Evolutionary conservation across 176 grass and related monocot species (phyloP), one percentile per base, ranked within the genome.

Genomic region (Elymus sibiricus): DNA sequence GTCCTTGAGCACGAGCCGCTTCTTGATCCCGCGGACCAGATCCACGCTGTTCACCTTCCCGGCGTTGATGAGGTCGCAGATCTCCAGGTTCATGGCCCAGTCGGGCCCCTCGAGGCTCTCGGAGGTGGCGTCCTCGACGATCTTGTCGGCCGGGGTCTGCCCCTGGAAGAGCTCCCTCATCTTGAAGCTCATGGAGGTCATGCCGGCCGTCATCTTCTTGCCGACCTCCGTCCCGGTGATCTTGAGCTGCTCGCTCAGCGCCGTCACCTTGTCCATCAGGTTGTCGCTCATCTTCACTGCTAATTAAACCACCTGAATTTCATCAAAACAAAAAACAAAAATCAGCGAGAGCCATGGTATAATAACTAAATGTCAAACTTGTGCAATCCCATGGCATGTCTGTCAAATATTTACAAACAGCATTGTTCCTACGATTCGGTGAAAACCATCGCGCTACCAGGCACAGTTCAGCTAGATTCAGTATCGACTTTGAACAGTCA

Each of bases 81-180:
- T 97, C 79, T 97, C 95, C 44, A 97, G 67, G 86, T 97, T 97
- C 26, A 76, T 43, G 27, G 89, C 9, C 95, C 92, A 97, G 25
- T 97, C 89, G 22, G 95, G 92, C 28, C 88, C 92, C 5, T 97
- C 88, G 79, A 97, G 34, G 64, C 22, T 89, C 82, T 97, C 95
- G 0, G 90, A 91, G 77, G 95, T 94, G 81, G 95, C 92, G 16
- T 90, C 95, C 90, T 95, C 95, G 10, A 97, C 92, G 29, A 95
- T 79, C 88, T 97, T 97, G 75, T 94, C 95, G 0, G 87, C 90
- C 1, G 91, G 88, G 1, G 87, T 90, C 82, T 97, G 95, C 24
- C 89, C 92, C 78, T 95, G 95, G 61, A 97, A 97, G 55, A 97
- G 13, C 64, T 95, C 95, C 85, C 93, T 97, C 92, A 97, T 95